phyloP scores from a whole-genome alignment of 306 rosid genomes.

The Vachellia collinsii region DNA sequence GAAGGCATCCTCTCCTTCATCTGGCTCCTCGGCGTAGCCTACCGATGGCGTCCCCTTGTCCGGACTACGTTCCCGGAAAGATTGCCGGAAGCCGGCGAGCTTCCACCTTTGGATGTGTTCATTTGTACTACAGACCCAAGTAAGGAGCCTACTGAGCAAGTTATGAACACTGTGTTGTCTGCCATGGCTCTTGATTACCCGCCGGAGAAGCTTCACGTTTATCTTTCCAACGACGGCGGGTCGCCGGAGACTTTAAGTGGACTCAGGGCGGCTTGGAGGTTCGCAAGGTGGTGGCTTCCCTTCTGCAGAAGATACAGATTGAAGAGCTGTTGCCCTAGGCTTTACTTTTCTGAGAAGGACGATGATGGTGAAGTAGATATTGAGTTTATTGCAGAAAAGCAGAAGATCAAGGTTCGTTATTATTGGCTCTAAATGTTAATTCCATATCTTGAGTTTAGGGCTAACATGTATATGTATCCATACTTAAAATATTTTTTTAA shows the following conservation, averaged over 20 bases:
- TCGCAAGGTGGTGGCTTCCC: conserved; percentile 72
- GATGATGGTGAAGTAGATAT: conserved; percentile 8
- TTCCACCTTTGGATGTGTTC: conserved; percentile 69
- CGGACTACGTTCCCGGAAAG: conserved; percentile 55
- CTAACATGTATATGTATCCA: too few relatives aligned
- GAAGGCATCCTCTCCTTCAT: conserved; percentile 65
- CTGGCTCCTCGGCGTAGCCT: conserved; percentile 69
- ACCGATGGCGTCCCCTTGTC: conserved; percentile 56
- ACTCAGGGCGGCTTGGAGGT: conserved; percentile 51
- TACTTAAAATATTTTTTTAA: too few relatives aligned
- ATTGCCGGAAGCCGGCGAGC: conserved; percentile 52
- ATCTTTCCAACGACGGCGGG: conserved; percentile 74
- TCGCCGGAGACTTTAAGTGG: conserved; percentile 52
- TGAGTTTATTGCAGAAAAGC: conserved; percentile 46
- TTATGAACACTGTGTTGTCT: conserved; percentile 75
- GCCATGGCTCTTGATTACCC: conserved; percentile 78
- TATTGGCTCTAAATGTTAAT: too few relatives aligned
- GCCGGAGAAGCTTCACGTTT: conserved; percentile 62
- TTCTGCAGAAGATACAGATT: conserved; percentile 58
- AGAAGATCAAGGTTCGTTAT: conserved; percentile 39
- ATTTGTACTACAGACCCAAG: conserved; percentile 67
- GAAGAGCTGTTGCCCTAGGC: conserved; percentile 59
- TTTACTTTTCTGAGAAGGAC: conserved; percentile 54
- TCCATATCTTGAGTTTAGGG: too few relatives aligned
- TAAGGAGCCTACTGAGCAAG: conserved; percentile 70